Conservation (phyloP, 345 rosid species). For the Salix suchowensis region DNA sequence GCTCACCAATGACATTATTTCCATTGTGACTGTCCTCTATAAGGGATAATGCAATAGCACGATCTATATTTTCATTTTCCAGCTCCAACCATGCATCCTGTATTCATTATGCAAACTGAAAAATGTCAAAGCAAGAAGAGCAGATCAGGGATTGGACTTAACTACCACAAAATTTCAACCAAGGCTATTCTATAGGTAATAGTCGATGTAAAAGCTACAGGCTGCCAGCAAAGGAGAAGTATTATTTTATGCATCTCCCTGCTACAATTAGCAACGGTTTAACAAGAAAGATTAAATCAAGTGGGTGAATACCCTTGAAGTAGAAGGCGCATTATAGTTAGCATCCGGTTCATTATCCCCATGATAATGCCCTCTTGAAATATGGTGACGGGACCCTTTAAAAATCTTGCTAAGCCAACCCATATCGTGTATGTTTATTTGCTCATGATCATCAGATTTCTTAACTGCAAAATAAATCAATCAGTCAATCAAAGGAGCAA, state of each 20-base stretch:
- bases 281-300: background rate
- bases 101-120: constrained; percentile 15
- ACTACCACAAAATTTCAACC: background rate
- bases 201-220: background rate
- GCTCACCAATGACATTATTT: constrained; percentile 47
- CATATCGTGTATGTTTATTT: constrained; percentile 48
- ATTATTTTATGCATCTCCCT: background rate
- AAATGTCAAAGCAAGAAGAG: constrained; percentile 4
- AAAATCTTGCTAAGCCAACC: constrained; percentile 86
- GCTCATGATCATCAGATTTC: constrained; percentile 42
- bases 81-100: constrained; percentile 52
- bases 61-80: constrained; percentile 73
- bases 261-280: background rate
- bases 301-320: constrained; percentile 52
- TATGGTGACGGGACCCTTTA: constrained; percentile 64
- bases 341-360: constrained; percentile 45
- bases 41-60: constrained; percentile 80
- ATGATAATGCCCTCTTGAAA: constrained; percentile 43
- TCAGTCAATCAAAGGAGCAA: constrained; percentile 4
- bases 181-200: background rate
- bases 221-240: background rate
- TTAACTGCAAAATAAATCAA: constrained; percentile 34
- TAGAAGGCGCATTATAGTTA: constrained; percentile 49
- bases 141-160: background rate
- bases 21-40: constrained; percentile 56